Evolutionary conservation across 2,329 filamentous ascomycete genomes (phyloP), one percentile per base, ranked within the genome.

Genomic region (Paraphoma chrysanthemicola): DNA sequence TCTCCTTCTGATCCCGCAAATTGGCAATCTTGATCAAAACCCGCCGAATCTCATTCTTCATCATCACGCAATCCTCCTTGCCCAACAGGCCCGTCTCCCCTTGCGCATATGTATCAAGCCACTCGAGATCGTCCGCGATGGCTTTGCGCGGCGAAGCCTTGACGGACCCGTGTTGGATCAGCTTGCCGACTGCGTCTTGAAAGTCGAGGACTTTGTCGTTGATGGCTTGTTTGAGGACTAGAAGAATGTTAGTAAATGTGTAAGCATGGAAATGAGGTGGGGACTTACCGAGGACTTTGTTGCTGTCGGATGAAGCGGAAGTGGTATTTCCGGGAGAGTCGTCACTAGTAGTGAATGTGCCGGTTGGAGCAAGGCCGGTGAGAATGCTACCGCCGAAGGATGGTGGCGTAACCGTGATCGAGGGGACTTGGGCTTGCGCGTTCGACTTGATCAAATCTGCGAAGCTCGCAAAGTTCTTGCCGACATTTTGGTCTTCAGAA

Each of bases 401-500:
- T n/a, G 39, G 39, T 16, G 39, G 39, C 11, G 39, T 42, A 3
- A 42, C 16, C 4, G 10, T 42, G 39, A 42, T 42, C 4, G 10
- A 4, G 11, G 39, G 39, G 11, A 42, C 39, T 16, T n/a, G 39
- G 12, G 10, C 14, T 10, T 17, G 10, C 14, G 12, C n/a, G 18
- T 16, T 41, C 5, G 47, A 28, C 2, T 31, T 33, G 2, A 23
- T 14, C 9, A 49, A 11, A 4, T 17, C 47, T 16, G 16, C 36
- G 36, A 49, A 49, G 47, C 47, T 49, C 6, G 47, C 10, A 18
- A 49, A 49, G 36, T 49, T 49, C 23, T 41, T n/a, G 9, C 33
- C 36, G 11, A 18, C 18, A 42, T 39, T 38, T 6, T 9, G 8
- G 6, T 7, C 31, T 18, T 18, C 45, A 46, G 44, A 23, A 16